These are phyloP conservation scores for Fagopyrum homotropicum DNA, from an alignment of 148 eudicot species.

Conservation along the genomic window DNA sequence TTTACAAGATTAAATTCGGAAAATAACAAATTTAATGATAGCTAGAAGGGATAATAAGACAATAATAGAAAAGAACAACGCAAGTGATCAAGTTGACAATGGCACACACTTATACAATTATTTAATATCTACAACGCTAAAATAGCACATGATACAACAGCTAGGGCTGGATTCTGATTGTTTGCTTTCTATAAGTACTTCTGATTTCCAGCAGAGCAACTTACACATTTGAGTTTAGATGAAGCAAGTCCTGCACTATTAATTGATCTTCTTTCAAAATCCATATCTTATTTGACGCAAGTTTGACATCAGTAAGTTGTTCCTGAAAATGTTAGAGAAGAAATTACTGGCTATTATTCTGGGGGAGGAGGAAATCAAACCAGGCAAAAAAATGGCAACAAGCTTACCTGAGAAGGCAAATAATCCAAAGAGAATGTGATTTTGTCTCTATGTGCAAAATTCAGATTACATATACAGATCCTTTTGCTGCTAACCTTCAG, in stretches of 20 bases:
- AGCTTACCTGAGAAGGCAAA: constrained; percentile 54
- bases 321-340: constrained; percentile 30
- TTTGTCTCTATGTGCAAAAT: constrained; percentile 42
- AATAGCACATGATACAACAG: neutral
- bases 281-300: constrained; percentile 68
- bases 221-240: constrained; percentile 40
- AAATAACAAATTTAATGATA: neutral
- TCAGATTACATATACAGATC: constrained; percentile 40
- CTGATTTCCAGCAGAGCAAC: constrained; percentile 15
- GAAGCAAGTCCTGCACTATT: constrained; percentile 37
- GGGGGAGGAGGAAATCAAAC: neutral
- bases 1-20: neutral
- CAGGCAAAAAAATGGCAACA: constrained; percentile 6
- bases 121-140: neutral
- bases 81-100: neutral
- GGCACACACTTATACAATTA: neutral
- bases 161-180: neutral
- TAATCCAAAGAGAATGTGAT: constrained; percentile 34
- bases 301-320: constrained; percentile 56
- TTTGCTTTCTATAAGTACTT: neutral
- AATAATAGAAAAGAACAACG: neutral
- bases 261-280: constrained; percentile 72
- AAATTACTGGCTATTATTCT: neutral
- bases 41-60: neutral
- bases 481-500: constrained; percentile 43